Conservation (phyloP, 1,284 basidiomycete species). For the Melampsora abietis-canadensis region DNA sequence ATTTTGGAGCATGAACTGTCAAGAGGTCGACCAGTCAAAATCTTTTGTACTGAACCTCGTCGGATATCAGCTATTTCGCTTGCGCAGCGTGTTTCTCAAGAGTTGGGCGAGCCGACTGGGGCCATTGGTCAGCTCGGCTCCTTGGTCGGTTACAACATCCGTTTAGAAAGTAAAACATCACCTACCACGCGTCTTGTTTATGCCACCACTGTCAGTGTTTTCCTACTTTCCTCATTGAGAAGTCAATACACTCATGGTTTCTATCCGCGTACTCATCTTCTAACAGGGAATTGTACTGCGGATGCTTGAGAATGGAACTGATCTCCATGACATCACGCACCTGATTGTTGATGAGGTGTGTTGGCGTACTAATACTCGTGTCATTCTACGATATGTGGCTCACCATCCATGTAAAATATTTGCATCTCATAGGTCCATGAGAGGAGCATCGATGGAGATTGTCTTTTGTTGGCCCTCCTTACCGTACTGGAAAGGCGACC, state of each 20-base stretch:
- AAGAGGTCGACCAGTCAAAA: conserved; percentile 78
- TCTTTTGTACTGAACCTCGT: conserved; percentile 92
- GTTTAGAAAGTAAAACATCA: conserved; percentile 70
- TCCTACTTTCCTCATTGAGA: background rate
- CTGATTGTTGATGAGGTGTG: conserved; percentile 80
- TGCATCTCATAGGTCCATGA: conserved; percentile 67
- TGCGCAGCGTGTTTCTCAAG: conserved; percentile 88
- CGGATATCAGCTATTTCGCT: conserved; percentile 96
- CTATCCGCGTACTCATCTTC: conserved; percentile 44
- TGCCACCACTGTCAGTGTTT: conserved; percentile 62
- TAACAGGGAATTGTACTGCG: conserved; percentile 90
- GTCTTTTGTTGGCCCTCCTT: conserved; percentile 90
- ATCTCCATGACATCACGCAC: conserved; percentile 89
- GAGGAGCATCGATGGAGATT: conserved; percentile 94
- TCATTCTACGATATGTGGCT: background rate
- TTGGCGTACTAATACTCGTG: conserved; percentile 26
- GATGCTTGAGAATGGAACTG: conserved; percentile 84
- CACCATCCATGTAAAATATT: background rate
- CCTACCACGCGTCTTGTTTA: conserved; percentile 58
- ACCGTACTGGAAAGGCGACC: conserved; percentile 74
- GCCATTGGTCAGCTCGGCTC: conserved; percentile 76
- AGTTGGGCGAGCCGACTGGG: conserved; percentile 80
- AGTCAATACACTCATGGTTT: background rate
- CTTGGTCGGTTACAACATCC: conserved; percentile 90
- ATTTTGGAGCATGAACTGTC: conserved; percentile 86